These are phyloP conservation scores for Malania oleifera DNA, from an alignment of 164 flowering plant genomes.

Conservation along the genomic window DNA sequence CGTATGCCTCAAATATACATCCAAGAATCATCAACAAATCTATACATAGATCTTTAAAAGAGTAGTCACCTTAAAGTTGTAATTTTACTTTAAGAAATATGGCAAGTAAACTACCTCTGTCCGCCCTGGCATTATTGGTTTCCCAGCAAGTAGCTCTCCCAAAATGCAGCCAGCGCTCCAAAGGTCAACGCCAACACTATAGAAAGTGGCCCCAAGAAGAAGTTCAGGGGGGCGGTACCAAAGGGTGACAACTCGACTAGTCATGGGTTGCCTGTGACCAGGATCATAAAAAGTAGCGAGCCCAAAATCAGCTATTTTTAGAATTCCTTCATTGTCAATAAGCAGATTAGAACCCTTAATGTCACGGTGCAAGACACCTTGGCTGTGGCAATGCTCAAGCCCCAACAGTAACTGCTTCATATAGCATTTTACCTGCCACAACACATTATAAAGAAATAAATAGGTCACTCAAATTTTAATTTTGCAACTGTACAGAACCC, in stretches of 20 bases:
- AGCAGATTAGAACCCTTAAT: conserved; percentile 91
- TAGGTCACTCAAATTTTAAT: background rate
- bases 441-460: conserved; percentile 8
- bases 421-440: conserved; percentile 74
- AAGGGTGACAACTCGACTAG: conserved; percentile 88
- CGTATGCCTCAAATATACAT: too few relatives aligned
- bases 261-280: conserved; percentile 60
- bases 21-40: background rate
- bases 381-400: conserved; percentile 86
- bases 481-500: background rate
- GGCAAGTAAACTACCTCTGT: conserved; percentile 65
- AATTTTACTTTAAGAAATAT: background rate
- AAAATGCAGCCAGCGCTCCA: conserved; percentile 99
- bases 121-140: conserved; percentile 87
- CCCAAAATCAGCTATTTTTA: conserved; percentile 95
- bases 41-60: background rate
- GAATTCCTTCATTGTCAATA: conserved; percentile 71
- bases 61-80: background rate
- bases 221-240: conserved; percentile 99
- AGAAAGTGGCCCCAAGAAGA: conserved; percentile 81
- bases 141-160: conserved; percentile 88
- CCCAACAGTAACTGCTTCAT: conserved; percentile 84
- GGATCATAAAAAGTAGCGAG: conserved; percentile 76
- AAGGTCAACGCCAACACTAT: conserved; percentile 83
- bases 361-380: conserved; percentile 84